Percentiles rank a stretch among this genome's conserved stretches.
These are phyloP conservation scores for Cordyceps militaris DNA, from an alignment of 2,329 filamentous ascomycete species.

Conservation along the genomic window DNA sequence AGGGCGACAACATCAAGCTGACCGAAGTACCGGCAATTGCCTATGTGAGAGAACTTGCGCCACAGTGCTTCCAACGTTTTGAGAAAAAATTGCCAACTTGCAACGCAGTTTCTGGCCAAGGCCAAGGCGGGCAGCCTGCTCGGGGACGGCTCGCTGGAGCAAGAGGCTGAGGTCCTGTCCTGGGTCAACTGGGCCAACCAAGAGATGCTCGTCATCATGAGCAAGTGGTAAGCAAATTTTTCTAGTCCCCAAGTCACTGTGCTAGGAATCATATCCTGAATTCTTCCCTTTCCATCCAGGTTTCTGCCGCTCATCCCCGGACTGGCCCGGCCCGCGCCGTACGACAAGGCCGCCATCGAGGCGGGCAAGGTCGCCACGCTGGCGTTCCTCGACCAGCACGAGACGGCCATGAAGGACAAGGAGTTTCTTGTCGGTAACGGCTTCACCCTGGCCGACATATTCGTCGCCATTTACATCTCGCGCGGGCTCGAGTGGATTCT, in stretches of 20 bases:
- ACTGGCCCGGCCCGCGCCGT: neutral
- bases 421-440: neutral
- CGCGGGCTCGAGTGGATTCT: conserved; percentile 7
- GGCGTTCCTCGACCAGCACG: conserved; percentile 1
- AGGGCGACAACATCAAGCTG: neutral
- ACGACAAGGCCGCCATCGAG: conserved; percentile 4
- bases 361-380: neutral
- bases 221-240: neutral
- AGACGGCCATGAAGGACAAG: neutral
- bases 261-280: no score
- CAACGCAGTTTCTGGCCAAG: neutral
- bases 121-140: neutral
- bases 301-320: conserved; percentile 5
- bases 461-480: conserved; percentile 1
- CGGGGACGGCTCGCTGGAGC: conserved; percentile 6
- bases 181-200: conserved; percentile 10
- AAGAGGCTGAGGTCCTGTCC: conserved; percentile 9
- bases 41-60: neutral
- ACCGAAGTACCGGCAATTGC: conserved; percentile 4
- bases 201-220: conserved; percentile 7
- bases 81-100: neutral
- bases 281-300: no score
- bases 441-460: conserved; percentile 1
- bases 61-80: no score
- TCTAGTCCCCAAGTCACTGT: no score